Conservation (phyloP, 441 rosid species). For the Melastoma candidum region DNA sequence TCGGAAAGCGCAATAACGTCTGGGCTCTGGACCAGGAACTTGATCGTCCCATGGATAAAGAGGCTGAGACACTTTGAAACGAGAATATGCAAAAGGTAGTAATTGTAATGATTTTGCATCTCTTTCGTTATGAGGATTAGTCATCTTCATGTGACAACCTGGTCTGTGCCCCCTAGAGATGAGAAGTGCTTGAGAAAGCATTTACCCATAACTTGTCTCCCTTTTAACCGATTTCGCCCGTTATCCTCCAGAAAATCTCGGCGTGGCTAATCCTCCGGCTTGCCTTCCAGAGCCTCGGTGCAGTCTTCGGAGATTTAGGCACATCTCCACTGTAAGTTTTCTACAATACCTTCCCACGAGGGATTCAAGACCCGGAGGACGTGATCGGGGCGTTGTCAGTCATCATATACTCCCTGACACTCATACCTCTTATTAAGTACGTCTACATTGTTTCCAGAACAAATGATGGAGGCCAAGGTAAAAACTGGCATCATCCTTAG, state of each 20-base stretch:
- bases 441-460: constrained; percentile 79
- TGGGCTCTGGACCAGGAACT: constrained; percentile 97
- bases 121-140: not conserved
- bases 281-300: constrained; percentile 87
- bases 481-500: constrained; percentile 5
- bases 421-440: constrained; percentile 77
- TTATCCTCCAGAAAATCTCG: constrained; percentile 53
- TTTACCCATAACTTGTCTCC: constrained; percentile 5
- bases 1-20: constrained; percentile 30
- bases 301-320: constrained; percentile 88
- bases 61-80: constrained; percentile 79
- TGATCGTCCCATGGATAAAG: constrained; percentile 98
- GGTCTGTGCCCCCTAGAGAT: not conserved
- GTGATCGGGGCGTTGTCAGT: constrained; percentile 79
- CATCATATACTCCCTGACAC: constrained; percentile 77
- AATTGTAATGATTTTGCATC: not conserved
- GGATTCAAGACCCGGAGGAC: constrained; percentile 62
- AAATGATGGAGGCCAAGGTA: constrained; percentile 90
- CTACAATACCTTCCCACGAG: constrained; percentile 78
- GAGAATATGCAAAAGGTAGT: constrained; percentile 85
- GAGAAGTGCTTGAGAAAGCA: not conserved
- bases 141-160: no score
- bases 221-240: constrained; percentile 2
- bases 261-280: constrained; percentile 61
- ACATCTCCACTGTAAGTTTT: constrained; percentile 91